A percentile compares a stretch with the other conserved stretches of the same genome.
These are phyloP conservation scores for Laburnicola sp. DNA, from an alignment of 2,329 filamentous ascomycete species.

Conservation along the genomic window DNA sequence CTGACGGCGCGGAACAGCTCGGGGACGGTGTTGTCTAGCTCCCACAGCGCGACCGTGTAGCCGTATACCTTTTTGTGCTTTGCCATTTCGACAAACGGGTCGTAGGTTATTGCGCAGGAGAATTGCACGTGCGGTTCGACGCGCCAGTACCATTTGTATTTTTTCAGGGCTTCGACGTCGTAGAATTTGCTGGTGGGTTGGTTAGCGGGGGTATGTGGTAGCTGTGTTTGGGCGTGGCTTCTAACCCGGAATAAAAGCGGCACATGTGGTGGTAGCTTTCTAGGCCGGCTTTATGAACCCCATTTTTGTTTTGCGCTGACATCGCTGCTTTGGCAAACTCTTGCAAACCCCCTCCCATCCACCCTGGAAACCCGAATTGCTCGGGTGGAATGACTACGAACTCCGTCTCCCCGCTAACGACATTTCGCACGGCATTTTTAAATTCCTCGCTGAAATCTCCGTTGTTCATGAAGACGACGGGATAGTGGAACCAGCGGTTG, in stretches of 20 bases:
- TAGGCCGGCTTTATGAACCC: background rate
- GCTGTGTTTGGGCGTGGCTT: too few relatives aligned
- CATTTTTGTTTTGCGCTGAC: conserved; percentile 74
- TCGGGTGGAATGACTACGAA: conserved; percentile 86
- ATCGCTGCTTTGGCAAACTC: conserved; percentile 64
- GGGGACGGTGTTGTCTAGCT: conserved; percentile 79
- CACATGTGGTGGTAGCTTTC: conserved; percentile 88
- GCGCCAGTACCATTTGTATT: conserved; percentile 91
- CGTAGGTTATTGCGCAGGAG: conserved; percentile 96
- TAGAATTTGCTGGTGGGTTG: conserved; percentile 63
- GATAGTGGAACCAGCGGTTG: conserved; percentile 97
- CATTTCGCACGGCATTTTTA: conserved; percentile 73
- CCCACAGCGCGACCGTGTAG: conserved; percentile 94
- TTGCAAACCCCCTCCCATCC: conserved; percentile 8
- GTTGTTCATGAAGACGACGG: conserved; percentile 98
- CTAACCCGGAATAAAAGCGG: conserved; percentile 75
- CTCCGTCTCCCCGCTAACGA: conserved; percentile 78
- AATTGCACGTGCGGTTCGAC: conserved; percentile 97
- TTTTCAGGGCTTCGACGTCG: conserved; percentile 79
- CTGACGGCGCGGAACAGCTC: conserved; percentile 16
- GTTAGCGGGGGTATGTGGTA: too few relatives aligned
- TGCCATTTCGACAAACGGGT: conserved; percentile 93
- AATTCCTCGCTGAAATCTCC: conserved; percentile 87
- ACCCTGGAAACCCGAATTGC: conserved; percentile 68
- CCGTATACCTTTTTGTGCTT: conserved; percentile 97